These are phyloP conservation scores for Trichothecium sympodiale DNA, from an alignment of 2,329 filamentous ascomycete species.

Conservation along the genomic window DNA sequence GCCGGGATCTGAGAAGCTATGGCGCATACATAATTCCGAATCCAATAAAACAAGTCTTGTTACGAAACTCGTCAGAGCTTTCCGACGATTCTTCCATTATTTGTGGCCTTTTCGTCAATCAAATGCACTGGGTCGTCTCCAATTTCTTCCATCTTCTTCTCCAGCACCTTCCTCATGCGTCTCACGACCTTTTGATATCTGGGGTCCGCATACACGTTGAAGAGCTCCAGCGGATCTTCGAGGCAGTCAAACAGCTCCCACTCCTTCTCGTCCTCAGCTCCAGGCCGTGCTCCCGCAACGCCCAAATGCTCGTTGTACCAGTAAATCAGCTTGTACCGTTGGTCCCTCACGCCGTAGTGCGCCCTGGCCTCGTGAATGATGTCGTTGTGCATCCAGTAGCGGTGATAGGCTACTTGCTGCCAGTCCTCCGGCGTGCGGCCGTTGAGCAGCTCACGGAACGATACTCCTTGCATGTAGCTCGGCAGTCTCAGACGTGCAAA, in stretches of 20 bases:
- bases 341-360: constrained; percentile 40
- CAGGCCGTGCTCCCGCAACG: constrained; percentile 29
- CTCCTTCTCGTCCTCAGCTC: constrained; percentile 30
- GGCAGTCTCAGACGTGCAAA: constrained; percentile 28
- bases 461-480: constrained; percentile 39
- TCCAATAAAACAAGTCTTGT: too few relatives aligned
- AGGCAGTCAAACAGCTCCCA: constrained; percentile 45
- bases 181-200: constrained; percentile 24
- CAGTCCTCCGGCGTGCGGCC: constrained; percentile 28
- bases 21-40: too few relatives aligned
- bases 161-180: constrained; percentile 28
- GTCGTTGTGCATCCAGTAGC: constrained; percentile 46
- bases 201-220: constrained; percentile 30
- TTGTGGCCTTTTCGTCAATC: too few relatives aligned
- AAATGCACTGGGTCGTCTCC: constrained; percentile 32
- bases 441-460: constrained; percentile 26
- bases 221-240: constrained; percentile 36
- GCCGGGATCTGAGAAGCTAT: too few relatives aligned
- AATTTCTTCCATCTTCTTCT: constrained; percentile 40
- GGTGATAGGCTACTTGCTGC: constrained; percentile 41
- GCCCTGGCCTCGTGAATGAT: constrained; percentile 36
- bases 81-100: too few relatives aligned
- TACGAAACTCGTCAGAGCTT: too few relatives aligned
- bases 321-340: constrained; percentile 43
- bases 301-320: constrained; percentile 42